These are phyloP conservation scores for Pleoardoris graminearum DNA, from an alignment of 2,329 filamentous ascomycete species.

Conservation along the genomic window DNA sequence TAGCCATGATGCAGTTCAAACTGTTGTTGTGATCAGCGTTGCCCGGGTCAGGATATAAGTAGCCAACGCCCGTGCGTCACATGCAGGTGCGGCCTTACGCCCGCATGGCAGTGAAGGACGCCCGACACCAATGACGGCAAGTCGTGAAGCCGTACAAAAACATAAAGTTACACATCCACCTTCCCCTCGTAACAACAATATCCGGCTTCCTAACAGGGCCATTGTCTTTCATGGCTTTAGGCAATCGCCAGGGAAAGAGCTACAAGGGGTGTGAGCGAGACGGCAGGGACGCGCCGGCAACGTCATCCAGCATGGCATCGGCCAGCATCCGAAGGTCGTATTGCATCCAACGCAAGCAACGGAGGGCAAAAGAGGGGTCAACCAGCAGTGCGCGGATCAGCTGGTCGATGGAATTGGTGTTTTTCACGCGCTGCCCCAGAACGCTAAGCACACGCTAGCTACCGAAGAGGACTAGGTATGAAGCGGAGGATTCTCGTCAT, in stretches of 20 bases:
- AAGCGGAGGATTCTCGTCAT: conserved; percentile 1
- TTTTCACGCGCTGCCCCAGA: not conserved
- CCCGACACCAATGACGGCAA: not conserved
- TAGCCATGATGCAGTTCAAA: conserved; percentile 24
- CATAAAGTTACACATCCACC: not conserved
- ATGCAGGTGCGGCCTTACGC: not conserved
- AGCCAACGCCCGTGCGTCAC: conserved; percentile 5
- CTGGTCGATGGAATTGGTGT: not conserved
- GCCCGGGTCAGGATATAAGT: not conserved
- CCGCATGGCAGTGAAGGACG: not conserved
- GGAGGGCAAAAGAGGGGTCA: conserved; percentile 3
- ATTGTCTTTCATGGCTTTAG: not conserved
- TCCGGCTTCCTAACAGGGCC: not conserved
- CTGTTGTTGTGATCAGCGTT: not conserved
- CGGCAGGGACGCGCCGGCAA: not conserved
- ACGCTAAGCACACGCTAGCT: not conserved
- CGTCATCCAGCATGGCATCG: conserved; percentile 4
- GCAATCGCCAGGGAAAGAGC: not conserved
- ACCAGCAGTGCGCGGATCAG: not conserved
- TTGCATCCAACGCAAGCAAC: conserved; percentile 1
- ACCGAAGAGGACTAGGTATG: not conserved
- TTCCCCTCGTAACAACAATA: not conserved
- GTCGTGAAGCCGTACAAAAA: not conserved
- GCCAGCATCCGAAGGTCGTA: not conserved
- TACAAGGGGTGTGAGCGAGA: not conserved